These are phyloP conservation scores for Aquilaria yunnanensis DNA, from an alignment of 345 rosid genomes.

Conservation along the genomic window DNA sequence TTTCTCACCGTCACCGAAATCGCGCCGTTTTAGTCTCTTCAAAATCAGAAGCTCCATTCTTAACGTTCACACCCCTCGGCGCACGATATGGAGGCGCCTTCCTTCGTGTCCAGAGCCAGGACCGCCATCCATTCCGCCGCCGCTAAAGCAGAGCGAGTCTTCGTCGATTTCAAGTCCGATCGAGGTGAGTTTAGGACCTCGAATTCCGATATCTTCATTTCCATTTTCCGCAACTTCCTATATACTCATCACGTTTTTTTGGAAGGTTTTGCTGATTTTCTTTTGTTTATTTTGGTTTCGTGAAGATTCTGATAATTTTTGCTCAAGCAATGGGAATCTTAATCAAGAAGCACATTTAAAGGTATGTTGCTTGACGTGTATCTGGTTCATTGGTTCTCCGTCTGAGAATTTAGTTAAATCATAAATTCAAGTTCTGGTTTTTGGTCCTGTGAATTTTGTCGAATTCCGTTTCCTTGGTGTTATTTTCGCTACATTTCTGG, in stretches of 20 bases:
- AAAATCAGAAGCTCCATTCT: slow-evolving; percentile 15
- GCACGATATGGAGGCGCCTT: slow-evolving; percentile 53
- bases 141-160: slow-evolving; percentile 95
- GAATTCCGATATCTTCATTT: too few species aligned
- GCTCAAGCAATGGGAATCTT: too few species aligned
- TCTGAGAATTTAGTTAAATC: too few species aligned
- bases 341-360: too few species aligned
- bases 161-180: slow-evolving; percentile 82
- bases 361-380: too few species aligned
- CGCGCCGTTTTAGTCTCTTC: slow-evolving; percentile 7
- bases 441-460: too few species aligned
- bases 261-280: neutral
- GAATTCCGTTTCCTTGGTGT: too few species aligned
- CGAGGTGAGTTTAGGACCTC: slow-evolving; percentile 32
- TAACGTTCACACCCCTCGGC: slow-evolving; percentile 27
- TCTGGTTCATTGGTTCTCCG: too few species aligned
- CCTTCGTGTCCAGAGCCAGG: slow-evolving; percentile 86
- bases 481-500: too few species aligned
- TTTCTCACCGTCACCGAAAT: neutral
- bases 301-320: too few species aligned
- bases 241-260: neutral
- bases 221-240: slow-evolving; percentile 6
- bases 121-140: slow-evolving; percentile 93
- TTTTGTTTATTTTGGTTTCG: neutral
- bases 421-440: too few species aligned